phyloP scores from a whole-genome alignment of 2,329 filamentous ascomycete species.

The Ustulina deusta region DNA sequence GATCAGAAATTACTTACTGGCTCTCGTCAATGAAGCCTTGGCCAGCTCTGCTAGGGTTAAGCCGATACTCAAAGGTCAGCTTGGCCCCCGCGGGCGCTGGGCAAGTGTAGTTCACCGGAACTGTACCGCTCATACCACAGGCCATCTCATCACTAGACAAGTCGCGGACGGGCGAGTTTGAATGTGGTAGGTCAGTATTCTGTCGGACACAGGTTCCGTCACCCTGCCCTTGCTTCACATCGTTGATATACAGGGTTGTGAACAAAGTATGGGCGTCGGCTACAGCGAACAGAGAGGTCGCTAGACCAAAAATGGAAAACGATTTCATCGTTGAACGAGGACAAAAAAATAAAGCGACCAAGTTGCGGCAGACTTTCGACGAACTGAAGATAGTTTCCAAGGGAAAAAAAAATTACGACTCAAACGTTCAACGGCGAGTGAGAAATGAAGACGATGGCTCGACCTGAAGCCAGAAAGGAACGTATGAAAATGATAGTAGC shows the following conservation, averaged over 20 bases:
- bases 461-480: constrained; percentile 30
- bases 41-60: constrained; percentile 64
- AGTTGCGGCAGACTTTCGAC: neutral
- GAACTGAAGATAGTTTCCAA: neutral
- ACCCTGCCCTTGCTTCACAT: constrained; percentile 74
- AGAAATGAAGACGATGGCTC: constrained; percentile 29
- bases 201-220: constrained; percentile 78
- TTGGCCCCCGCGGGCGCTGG: constrained; percentile 63
- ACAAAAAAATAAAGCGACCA: neutral
- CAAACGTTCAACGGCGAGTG: constrained; percentile 20
- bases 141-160: constrained; percentile 72
- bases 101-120: constrained; percentile 60
- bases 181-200: constrained; percentile 62
- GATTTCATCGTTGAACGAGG: constrained; percentile 52
- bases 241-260: constrained; percentile 71
- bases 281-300: constrained; percentile 50
- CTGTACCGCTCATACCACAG: constrained; percentile 66
- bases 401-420: neutral
- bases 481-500: neutral
- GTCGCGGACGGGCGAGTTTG: constrained; percentile 68
- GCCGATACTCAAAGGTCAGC: constrained; percentile 75
- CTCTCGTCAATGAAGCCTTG: constrained; percentile 68
- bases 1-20: constrained; percentile 20
- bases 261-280: constrained; percentile 66
- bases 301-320: constrained; percentile 29